Evolutionary conservation across 805 yeast species (phyloP), one percentile per base, ranked within the genome.

Genomic region (Yamadazyma kitorensis): DNA sequence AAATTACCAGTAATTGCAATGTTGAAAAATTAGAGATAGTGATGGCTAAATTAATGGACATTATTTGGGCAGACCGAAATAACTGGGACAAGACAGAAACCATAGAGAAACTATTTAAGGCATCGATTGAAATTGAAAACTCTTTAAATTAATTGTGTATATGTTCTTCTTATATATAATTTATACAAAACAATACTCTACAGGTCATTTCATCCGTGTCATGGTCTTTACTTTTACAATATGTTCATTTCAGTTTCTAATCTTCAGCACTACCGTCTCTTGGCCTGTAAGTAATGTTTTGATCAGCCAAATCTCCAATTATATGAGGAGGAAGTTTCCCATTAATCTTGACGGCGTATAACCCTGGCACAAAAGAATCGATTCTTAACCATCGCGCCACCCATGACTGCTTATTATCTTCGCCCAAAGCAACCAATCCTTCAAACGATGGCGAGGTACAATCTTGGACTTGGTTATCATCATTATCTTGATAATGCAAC

Each of bases 361-460:
- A 57, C 0, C 98, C 98, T 1, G 94, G 85, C 15, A 78, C 81
- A 55, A 87, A 86, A 12, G 86, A 82, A 52, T 86, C 95, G 20
- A 91, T 82, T 58, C 97, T 78, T 37, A 91, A 68, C 98, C 98
- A 91, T 54, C 85, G 78, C 11, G 96, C 96, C 24, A 87, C 96
- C 98, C 98, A 91, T 2, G 96, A 86, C 22, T 72, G 76, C 33
- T 78, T 76, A 49, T 61, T 66, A 32, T 91, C 87, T 40, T 83
- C 88, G 31, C 94, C 87, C 43, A 87, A 71, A 2, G 97, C 96
- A 4, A 91, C 95, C 21, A 86, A 67, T 0, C 98, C 98, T 66
- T 91, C 98, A 55, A 88, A 91, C 0, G 96, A 79, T 24, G 98
- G 98, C 13, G 96, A 87, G 5, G 98, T 93, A 59, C 96, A 87